Base-by-base conservation (phyloP, 495 filamentous ascomycete species). In the Aspergillus incahuasiensis region DNA sequence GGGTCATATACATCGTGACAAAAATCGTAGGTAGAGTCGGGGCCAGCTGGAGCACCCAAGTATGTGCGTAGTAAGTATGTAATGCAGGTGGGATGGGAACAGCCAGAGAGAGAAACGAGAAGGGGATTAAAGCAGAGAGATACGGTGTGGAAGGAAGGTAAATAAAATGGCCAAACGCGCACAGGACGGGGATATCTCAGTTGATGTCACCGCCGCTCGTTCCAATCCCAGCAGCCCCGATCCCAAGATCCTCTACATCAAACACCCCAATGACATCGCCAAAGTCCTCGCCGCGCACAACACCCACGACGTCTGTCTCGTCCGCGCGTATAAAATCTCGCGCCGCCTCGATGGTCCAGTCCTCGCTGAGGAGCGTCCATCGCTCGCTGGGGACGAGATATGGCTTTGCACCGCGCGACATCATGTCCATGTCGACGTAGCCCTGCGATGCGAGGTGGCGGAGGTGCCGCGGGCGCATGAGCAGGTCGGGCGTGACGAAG, bases 401-500 rank as follows among this genome's bases (percentile, higher is more conserved):
- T 6, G 66, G 55, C 8, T n/a, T n/a, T n/a, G 57, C 60, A 11
- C 61, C 19, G 5, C 65, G 56, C 0, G 67, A 60, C 1, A 65
- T 66, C 6, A 74, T 54, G 11, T 59, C 53, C 55, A 70, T 60
- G 30, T 77, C 72, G 44, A 76, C 66, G 45, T 75, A 59, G 28
- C 55, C 57, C 20, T 55, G 47, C 22, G 60, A 64, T 0, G 71
- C 69, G 15, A 77, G 63, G 0, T 68, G 62, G 25, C 73, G 71
- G 46, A 74, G 60, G 8, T 68, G 60, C 5, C 64, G 64, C 1
- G 74, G 74, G 1, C 73, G 69, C 7, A 76, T 61, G 21, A 78
- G 66, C 16, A 68, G 60, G 19, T 65, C 63, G 0, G 60, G 52
- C 1, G 73, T 75, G 5, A 75, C 41, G 24, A 63, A 66, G 1